Percentiles rank a stretch among this genome's conserved stretches.
These are phyloP conservation scores for Gomphus bonarii DNA, from an alignment of 1,284 basidiomycete species.

Conservation along the genomic window DNA sequence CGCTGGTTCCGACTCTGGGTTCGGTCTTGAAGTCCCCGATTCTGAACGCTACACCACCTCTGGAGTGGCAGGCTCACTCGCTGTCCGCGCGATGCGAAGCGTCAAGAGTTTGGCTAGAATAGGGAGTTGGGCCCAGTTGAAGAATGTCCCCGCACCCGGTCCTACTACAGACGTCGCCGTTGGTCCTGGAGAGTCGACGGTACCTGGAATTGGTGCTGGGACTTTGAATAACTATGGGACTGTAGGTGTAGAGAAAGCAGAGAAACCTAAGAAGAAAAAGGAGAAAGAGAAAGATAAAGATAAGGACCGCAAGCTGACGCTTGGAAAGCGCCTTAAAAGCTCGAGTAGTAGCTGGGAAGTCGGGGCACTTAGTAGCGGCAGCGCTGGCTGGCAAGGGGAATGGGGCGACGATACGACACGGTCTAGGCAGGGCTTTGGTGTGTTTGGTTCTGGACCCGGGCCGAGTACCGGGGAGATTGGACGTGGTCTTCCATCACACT, in stretches of 20 bases:
- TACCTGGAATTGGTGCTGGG: conserved; percentile 12
- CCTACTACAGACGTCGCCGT: background rate
- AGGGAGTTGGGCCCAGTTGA: conserved; percentile 57
- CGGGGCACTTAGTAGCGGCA: conserved; percentile 34
- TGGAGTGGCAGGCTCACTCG: conserved; percentile 43
- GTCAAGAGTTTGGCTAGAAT: conserved; percentile 62
- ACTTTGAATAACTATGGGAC: conserved; percentile 15
- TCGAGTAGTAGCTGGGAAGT: conserved; percentile 59
- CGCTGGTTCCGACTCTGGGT: background rate
- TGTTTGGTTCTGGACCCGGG: background rate
- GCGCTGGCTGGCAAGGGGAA: conserved; percentile 20
- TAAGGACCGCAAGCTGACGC: conserved; percentile 24
- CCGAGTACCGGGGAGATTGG: conserved; percentile 23
- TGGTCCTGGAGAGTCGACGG: conserved; percentile 3
- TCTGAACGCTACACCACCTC: background rate
- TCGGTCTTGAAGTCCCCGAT: background rate
- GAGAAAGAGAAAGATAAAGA: conserved; percentile 21
- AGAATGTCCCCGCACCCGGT: conserved; percentile 18
- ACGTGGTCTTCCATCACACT: conserved; percentile 32
- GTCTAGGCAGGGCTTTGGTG: conserved; percentile 1
- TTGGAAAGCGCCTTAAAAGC: conserved; percentile 22
- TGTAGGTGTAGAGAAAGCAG: conserved; percentile 15
- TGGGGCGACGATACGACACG: background rate
- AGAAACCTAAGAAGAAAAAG: conserved; percentile 16
- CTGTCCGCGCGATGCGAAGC: conserved; percentile 64